Percentiles rank a stretch among this genome's conserved stretches.
phyloP scores from a whole-genome alignment of 495 filamentous ascomycete species.

The Articulospora tetracladia region DNA sequence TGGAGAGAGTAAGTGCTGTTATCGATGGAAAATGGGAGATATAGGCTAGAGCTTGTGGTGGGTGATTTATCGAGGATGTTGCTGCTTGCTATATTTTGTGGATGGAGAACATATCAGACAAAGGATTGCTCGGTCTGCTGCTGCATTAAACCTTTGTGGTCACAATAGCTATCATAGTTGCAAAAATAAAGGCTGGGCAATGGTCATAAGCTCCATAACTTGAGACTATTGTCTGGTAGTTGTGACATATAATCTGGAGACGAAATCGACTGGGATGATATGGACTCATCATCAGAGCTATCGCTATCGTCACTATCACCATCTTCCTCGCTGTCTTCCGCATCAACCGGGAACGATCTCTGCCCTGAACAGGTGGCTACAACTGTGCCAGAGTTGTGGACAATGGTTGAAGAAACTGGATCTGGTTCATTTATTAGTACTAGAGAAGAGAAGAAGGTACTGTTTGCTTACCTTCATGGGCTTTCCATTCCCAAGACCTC shows the following conservation, averaged over 20 bases:
- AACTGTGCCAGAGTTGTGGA: slow-evolving; percentile 66
- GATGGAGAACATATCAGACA: not conserved
- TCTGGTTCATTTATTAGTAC: slow-evolving; percentile 12
- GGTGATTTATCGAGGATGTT: slow-evolving; percentile 1
- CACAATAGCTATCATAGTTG: not conserved
- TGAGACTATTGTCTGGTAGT: slow-evolving; percentile 54
- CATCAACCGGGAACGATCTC: slow-evolving; percentile 17
- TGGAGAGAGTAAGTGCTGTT: slow-evolving; percentile 43
- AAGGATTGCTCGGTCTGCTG: not conserved
- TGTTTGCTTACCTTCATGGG: slow-evolving; percentile 38
- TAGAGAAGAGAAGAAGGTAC: not conserved
- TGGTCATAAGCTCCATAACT: slow-evolving; percentile 54
- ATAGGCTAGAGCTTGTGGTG: not conserved
- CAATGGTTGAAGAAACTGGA: slow-evolving; percentile 55
- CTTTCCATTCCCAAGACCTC: slow-evolving; percentile 54
- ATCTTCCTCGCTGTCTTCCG: not conserved
- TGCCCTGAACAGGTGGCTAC: slow-evolving; percentile 74
- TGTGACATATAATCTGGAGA: not conserved
- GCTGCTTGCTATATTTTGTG: slow-evolving; percentile 6
- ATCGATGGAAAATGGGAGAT: slow-evolving; percentile 30
- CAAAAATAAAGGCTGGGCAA: not conserved
- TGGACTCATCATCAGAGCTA: not conserved
- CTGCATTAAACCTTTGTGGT: not conserved
- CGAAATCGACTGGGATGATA: not conserved
- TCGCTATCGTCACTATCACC: not conserved